Conservation (phyloP, 192 early-diverging fungal species). For the Blastocladiella britannica region DNA sequence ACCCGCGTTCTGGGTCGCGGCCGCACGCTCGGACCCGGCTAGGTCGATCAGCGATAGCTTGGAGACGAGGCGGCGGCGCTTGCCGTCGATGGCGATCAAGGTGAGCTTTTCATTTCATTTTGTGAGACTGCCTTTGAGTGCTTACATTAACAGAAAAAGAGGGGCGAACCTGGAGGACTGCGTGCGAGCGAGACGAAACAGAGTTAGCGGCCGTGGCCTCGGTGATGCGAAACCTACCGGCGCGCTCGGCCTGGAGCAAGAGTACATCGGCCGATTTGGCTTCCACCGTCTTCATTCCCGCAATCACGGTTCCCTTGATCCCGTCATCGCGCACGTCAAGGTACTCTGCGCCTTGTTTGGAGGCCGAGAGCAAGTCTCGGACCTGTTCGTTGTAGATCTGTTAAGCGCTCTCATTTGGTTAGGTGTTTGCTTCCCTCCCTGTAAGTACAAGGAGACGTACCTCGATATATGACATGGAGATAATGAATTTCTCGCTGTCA, state of each 20-base stretch:
- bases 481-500: constrained; percentile 1
- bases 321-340: constrained; percentile 68
- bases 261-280: constrained; percentile 37
- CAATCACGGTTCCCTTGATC: constrained; percentile 42
- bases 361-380: constrained; percentile 57
- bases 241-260: constrained; percentile 49
- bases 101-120: constrained; percentile 6
- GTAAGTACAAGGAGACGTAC: constrained; percentile 25
- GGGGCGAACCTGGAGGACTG: not conserved
- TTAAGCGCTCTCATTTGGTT: too few relatives aligned
- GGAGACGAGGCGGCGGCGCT: constrained; percentile 1
- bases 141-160: not conserved
- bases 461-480: not conserved
- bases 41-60: constrained; percentile 76
- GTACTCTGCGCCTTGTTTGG: constrained; percentile 47
- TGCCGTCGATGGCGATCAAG: too few relatives aligned
- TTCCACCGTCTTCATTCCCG: not conserved
- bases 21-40: constrained; percentile 85
- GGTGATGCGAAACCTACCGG: constrained; percentile 12
- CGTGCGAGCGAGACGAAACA: not conserved
- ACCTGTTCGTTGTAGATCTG: constrained; percentile 95
- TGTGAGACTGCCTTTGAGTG: not conserved
- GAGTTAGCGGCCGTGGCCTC: not conserved
- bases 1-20: constrained; percentile 24
- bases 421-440: constrained; percentile 64